A percentile compares a stretch with the other conserved stretches of the same genome.
These are phyloP conservation scores for Vanderwaltozyma tropicalis DNA, from an alignment of 805 yeast genomes.

Conservation along the genomic window DNA sequence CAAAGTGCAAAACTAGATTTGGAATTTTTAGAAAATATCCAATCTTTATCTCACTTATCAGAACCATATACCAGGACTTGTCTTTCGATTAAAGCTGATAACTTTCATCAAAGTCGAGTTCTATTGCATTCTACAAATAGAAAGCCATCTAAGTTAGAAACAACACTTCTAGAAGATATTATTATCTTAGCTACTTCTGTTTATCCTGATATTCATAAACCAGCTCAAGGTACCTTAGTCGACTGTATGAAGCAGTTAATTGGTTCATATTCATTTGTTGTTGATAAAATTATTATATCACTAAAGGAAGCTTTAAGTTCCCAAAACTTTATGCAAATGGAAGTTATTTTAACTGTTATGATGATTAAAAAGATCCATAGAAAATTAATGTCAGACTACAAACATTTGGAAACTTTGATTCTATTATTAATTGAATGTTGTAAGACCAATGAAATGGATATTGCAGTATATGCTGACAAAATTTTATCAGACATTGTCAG, in stretches of 20 bases:
- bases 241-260: slow-evolving; percentile 61
- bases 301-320: slow-evolving; percentile 40
- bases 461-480: slow-evolving; percentile 44
- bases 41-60: slow-evolving; percentile 49
- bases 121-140: slow-evolving; percentile 64
- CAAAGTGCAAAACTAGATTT: slow-evolving; percentile 45
- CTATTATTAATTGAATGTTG: slow-evolving; percentile 46
- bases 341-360: slow-evolving; percentile 54
- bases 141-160: slow-evolving; percentile 56
- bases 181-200: slow-evolving; percentile 55
- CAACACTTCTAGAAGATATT: slow-evolving; percentile 51
- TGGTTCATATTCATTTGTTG: slow-evolving; percentile 50
- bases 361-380: slow-evolving; percentile 46
- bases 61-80: slow-evolving; percentile 71
- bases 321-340: slow-evolving; percentile 44
- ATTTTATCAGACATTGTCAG: slow-evolving; percentile 36
- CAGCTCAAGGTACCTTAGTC: slow-evolving; percentile 58
- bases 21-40: slow-evolving; percentile 46
- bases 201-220: slow-evolving; percentile 55
- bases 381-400: slow-evolving; percentile 48
- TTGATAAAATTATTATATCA: slow-evolving; percentile 33
- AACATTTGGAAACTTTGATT: slow-evolving; percentile 39
- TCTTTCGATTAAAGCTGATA: slow-evolving; percentile 61
- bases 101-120: slow-evolving; percentile 67
- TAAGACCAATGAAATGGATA: slow-evolving; percentile 43